phyloP scores from a whole-genome alignment of 805 yeast species.

The Zygoascus flipseniorum region DNA sequence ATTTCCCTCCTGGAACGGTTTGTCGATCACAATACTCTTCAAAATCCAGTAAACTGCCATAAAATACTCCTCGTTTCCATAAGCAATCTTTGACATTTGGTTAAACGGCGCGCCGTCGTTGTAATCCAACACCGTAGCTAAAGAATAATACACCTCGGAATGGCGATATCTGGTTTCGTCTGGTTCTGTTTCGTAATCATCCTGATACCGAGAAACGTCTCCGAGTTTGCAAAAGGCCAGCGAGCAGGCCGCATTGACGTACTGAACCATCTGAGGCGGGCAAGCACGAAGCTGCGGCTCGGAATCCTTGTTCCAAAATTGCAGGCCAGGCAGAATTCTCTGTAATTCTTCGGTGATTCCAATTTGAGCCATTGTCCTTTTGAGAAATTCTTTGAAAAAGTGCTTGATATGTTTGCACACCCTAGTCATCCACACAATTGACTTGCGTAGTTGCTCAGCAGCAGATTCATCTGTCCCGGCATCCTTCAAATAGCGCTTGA shows the following conservation, averaged over 20 bases:
- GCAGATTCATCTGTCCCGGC: background rate
- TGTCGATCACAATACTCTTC: constrained; percentile 8
- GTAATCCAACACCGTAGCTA: constrained; percentile 4
- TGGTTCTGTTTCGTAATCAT: background rate
- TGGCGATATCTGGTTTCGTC: constrained; percentile 3
- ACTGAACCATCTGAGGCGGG: background rate
- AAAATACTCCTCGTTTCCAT: constrained; percentile 1
- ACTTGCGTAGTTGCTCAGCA: background rate
- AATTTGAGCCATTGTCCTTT: background rate
- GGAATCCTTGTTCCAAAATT: background rate
- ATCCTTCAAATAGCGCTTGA: background rate
- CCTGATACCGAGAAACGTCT: constrained; percentile 12
- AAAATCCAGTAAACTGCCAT: constrained; percentile 7
- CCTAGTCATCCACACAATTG: background rate
- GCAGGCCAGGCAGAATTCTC: background rate
- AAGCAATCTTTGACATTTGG: constrained; percentile 8
- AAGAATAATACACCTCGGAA: constrained; percentile 8
- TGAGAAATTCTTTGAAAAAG: background rate
- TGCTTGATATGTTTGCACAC: background rate
- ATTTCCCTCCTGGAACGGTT: constrained; percentile 6
- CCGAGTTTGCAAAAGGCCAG: constrained; percentile 7
- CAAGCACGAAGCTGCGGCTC: background rate
- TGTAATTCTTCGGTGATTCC: background rate
- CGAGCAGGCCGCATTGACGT: background rate
- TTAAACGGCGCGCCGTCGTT: constrained; percentile 7